Evolutionary conservation across 768 basidiomycete genomes (phyloP), one percentile per base, ranked within the genome.

Genomic region (Panaeolus papilionaceus): DNA sequence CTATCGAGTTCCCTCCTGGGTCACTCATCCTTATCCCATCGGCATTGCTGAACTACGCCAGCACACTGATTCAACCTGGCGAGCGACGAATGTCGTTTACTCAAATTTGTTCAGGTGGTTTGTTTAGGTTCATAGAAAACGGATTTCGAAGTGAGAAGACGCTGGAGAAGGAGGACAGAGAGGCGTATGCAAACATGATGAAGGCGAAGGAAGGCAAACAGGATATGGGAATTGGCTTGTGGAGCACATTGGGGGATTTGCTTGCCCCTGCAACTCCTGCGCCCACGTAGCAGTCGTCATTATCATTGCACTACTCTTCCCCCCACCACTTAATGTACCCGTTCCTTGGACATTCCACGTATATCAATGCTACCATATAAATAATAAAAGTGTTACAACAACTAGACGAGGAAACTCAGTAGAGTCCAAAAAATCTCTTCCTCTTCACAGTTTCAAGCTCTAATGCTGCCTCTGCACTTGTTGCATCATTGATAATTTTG

Each of bases 401-500:
- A 44, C 42, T 44, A 44, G 9, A 18, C 42, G 0, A 44, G 42
- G 14, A 12, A 40, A 10, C 42, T 49, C 54, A 58, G 33, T 9
- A 58, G 14, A 58, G 54, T 8, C 54, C 54, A 28, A 58, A 16
- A 1, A 58, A 58, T 16, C 33, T 33, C 26, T 37, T 58, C 12
- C 54, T 26, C 14, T 33, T 58, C 28, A 37, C 11, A 37, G 54
- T 16, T 37, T 58, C 54, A 2, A 16, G 28, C 14, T 33, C 54
- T 11, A 58, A 16, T 33, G 11, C 28, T 0, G 14, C 54, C 54
- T 58, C 54, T 28, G 54, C 54, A 33, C 33, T 58, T 16, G 28
- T 37, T 10, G 54, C 51, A 16, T 85, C 86, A 66, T 88, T 78
- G 66, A 91, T 89, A 20, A 91, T 88, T 73, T 90, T 89, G 71